Evolutionary conservation across 2,329 filamentous ascomycete genomes (phyloP), one percentile per base, ranked within the genome.

Genomic region (Diaporthe capsici): DNA sequence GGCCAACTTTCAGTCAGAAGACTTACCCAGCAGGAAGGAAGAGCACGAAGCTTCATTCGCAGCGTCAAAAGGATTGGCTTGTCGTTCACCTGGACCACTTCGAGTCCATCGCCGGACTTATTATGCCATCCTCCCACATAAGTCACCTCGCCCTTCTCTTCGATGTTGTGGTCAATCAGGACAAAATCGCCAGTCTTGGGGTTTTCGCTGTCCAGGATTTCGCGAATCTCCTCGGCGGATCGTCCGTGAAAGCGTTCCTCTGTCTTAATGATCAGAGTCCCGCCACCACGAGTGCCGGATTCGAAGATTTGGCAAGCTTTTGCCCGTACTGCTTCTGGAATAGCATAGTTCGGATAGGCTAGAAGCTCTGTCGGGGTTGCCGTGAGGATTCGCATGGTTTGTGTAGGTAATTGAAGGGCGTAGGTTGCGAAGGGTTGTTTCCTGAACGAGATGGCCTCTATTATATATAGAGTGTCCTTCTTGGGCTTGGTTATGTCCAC

Each of bases 41-140:
- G 58, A 63, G 58, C 58, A 44, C 58, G 22, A 63, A 63, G 58
- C 37, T 63, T 63, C 58, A 63, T 63, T 42, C 58, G 37, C 20
- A 63, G 37, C 37, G 37, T 63, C 58, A 63, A 44, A 63, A 63
- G 58, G 15, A 42, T 25, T 63, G 37, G 58, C 37, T 63, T 6
- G n/a, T 63, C 22, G 37, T 63, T 63, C n/a, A 25, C 58, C 37
- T 28, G 58, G 7, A 63, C 58, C 58, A 63, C 58, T n/a, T 63
- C 58, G n/a, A 63, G 58, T 28, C 37, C 58, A 44, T 44, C 58
- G 37, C 58, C 8, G 58, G 58, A 44, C 42, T 44, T 25, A 28
- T 61, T 37, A 61, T 63, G 37, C 58, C 58, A 63, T 28, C 37
- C 37, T 44, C 58, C 58, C 58, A 63, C 58, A 63, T 44, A 63